Evolutionary conservation across 495 filamentous ascomycete genomes (phyloP).

Genomic region (Halenospora varia): DNA sequence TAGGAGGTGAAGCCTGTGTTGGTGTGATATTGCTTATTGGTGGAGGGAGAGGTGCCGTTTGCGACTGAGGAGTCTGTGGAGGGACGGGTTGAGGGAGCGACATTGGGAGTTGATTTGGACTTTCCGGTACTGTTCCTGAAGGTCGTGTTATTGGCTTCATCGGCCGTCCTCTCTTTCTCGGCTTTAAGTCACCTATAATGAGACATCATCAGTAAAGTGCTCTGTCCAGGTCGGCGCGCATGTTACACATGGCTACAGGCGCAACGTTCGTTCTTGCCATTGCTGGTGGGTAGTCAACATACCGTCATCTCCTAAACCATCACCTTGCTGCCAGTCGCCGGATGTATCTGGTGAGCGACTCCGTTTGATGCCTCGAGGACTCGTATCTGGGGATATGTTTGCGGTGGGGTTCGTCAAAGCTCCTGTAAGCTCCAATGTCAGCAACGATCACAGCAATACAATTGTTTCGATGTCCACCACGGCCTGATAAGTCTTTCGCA

Average conservation of each 20-base stretch:
- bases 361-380: slow-evolving; percentile 81
- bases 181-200: slow-evolving; percentile 51
- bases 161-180: slow-evolving; percentile 82
- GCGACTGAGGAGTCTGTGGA: slow-evolving; percentile 76
- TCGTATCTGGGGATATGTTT: slow-evolving; percentile 44
- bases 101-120: slow-evolving; percentile 46
- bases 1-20: slow-evolving; percentile 71
- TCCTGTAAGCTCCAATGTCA: slow-evolving; percentile 13
- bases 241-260: slow-evolving; percentile 29
- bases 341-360: slow-evolving; percentile 79
- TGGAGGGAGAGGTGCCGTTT: slow-evolving; percentile 61
- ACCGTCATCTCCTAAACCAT: slow-evolving; percentile 76
- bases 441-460: slow-evolving; percentile 1
- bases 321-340: slow-evolving; percentile 54
- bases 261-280: slow-evolving; percentile 13
- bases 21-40: slow-evolving; percentile 52
- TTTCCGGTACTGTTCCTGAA: slow-evolving; percentile 41
- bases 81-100: slow-evolving; percentile 45
- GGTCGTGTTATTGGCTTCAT: slow-evolving; percentile 55
- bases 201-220: slow-evolving; percentile 34
- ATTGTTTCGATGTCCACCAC: background rate
- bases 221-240: slow-evolving; percentile 27
- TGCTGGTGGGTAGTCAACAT: slow-evolving; percentile 44
- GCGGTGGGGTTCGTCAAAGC: slow-evolving; percentile 33
- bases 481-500: slow-evolving; percentile 1